These are phyloP conservation scores for Dryas alaskensis DNA, from an alignment of 306 rosid species.

Conservation along the genomic window DNA sequence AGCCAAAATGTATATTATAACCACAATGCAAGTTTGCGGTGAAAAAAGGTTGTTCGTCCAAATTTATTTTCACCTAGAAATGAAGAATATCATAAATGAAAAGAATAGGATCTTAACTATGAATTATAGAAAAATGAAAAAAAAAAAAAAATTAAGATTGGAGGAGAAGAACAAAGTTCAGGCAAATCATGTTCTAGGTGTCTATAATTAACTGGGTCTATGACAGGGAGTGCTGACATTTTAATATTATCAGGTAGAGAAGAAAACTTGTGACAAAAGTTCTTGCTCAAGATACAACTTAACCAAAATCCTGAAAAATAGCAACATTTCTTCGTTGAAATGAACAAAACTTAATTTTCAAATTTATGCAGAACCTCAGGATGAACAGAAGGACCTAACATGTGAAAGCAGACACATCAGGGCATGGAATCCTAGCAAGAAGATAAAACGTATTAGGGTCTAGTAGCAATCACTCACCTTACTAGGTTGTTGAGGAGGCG, in stretches of 20 bases:
- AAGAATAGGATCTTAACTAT: background rate
- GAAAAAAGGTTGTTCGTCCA: background rate
- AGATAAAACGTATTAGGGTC: conserved; percentile 10
- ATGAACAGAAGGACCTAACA: background rate
- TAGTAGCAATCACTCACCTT: conserved; percentile 53
- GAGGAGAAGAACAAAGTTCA: background rate
- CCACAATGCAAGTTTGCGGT: too few species aligned
- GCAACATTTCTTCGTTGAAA: background rate
- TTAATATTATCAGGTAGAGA: background rate
- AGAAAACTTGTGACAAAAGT: background rate
- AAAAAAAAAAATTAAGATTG: background rate
- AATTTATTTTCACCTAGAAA: background rate
- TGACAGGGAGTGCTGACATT: background rate
- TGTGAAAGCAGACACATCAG: background rate
- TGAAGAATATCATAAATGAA: background rate
- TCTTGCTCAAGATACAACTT: background rate
- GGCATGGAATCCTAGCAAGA: conserved; percentile 3
- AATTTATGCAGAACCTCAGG: background rate
- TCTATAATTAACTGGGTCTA: background rate
- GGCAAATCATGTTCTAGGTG: background rate
- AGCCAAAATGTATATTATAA: too few species aligned
- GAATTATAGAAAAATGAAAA: background rate
- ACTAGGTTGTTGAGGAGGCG: conserved; percentile 88
- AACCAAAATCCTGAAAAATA: background rate
- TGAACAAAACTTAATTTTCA: background rate